Conservation (phyloP, 305 asterid genomes). For the Solanum aculeatissimum region DNA sequence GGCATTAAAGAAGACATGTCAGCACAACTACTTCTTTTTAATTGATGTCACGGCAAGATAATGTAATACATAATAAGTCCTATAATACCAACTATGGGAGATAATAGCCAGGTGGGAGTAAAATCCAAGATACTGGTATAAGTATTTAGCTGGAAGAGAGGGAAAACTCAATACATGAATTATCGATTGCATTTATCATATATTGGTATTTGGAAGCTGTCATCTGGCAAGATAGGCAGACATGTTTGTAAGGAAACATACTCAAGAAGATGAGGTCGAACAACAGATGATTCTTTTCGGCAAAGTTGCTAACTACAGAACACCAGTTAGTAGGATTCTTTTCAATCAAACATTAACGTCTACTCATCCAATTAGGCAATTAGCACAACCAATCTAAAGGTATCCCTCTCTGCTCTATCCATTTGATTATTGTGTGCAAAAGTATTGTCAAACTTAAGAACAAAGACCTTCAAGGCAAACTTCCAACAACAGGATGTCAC, state of each 20-base stretch:
- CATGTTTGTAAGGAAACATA: background rate
- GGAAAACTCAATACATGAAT: background rate
- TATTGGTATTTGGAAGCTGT: background rate
- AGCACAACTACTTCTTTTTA: background rate
- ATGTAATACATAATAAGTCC: background rate
- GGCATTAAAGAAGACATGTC: background rate
- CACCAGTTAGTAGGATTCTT: background rate
- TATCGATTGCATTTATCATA: background rate
- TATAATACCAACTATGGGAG: background rate
- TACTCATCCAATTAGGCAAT: background rate
- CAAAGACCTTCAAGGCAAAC: background rate
- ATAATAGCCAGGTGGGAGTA: background rate
- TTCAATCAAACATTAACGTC: background rate
- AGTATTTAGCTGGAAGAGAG: background rate
- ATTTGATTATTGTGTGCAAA: background rate
- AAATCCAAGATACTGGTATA: background rate
- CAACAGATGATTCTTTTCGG: background rate
- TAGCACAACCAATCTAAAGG: background rate
- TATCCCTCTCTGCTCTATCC: background rate
- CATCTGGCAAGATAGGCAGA: background rate
- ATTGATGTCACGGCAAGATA: background rate
- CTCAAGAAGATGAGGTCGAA: background rate
- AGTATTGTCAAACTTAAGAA: background rate
- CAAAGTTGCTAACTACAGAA: background rate
- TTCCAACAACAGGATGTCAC: background rate